Evolutionary conservation across 441 rosid species (phyloP).

Genomic region (Kokia cookei): DNA sequence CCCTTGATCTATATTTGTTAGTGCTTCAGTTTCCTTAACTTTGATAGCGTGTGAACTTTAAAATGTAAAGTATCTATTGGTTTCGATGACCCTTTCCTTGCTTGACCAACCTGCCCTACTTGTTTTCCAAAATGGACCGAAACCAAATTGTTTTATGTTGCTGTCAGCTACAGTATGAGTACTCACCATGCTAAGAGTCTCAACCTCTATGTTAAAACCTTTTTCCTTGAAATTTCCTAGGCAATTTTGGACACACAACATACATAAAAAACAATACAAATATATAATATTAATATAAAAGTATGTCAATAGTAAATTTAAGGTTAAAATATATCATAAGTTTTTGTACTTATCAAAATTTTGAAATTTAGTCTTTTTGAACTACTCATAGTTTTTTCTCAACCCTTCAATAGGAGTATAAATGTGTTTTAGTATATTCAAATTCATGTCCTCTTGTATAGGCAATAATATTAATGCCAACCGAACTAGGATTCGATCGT

Average conservation of each 20-base stretch:
- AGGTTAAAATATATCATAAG: no score
- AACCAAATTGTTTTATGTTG: not conserved
- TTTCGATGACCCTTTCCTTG: not conserved
- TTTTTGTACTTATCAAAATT: no score
- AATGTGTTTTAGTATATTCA: no score
- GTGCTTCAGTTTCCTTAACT: not conserved
- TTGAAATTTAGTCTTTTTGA: no score
- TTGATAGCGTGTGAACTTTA: not conserved
- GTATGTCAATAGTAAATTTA: no score
- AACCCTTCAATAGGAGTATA: no score
- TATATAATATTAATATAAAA: no score
- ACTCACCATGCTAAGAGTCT: not conserved
- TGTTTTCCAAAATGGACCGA: not conserved
- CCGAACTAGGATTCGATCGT: no score
- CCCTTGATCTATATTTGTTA: not conserved
- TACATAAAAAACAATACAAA: no score
- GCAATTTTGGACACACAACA: not conserved
- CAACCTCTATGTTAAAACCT: not conserved
- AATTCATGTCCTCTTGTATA: no score
- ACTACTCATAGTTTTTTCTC: no score
- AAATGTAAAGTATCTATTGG: not conserved
- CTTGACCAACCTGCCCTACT: not conserved
- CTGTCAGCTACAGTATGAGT: not conserved
- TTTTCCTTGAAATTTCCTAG: not conserved
- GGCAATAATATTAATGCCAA: no score